A percentile compares a stretch with the other conserved stretches of the same genome.
Conservation (phyloP, 1,139 yeast species). For the Pichia kudriavzevii region DNA sequence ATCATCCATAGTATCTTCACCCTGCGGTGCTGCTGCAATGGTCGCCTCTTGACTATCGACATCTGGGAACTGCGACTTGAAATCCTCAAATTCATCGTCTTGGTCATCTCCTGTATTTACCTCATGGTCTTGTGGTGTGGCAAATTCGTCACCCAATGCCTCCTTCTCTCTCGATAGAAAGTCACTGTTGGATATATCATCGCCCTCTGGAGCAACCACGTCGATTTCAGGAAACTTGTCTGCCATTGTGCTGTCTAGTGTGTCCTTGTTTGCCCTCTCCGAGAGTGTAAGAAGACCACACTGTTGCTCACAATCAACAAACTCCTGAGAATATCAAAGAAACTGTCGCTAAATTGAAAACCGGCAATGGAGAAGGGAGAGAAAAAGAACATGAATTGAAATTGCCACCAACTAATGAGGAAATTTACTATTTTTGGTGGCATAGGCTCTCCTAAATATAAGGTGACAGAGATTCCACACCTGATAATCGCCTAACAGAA, state of each 20-base stretch:
- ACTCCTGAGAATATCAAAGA: too few relatives aligned
- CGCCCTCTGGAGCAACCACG: constrained; percentile 31
- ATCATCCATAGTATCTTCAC: constrained; percentile 16
- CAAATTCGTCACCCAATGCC: constrained; percentile 68
- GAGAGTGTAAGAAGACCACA: not conserved
- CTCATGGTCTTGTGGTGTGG: constrained; percentile 57
- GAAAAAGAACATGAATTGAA: too few relatives aligned
- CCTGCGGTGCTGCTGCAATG: too few relatives aligned
- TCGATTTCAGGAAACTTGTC: constrained; percentile 85
- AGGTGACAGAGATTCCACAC: too few relatives aligned
- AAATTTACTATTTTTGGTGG: too few relatives aligned
- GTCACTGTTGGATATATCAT: constrained; percentile 37
- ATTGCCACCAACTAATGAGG: too few relatives aligned
- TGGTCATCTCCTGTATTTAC: constrained; percentile 31
- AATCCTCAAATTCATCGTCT: constrained; percentile 54
- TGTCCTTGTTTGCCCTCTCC: not conserved
- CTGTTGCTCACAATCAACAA: too few relatives aligned
- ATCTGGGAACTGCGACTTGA: constrained; percentile 63
- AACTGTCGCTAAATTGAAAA: too few relatives aligned
- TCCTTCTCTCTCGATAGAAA: constrained; percentile 82
- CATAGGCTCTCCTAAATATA: too few relatives aligned
- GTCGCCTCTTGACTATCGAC: too few relatives aligned
- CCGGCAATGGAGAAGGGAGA: too few relatives aligned
- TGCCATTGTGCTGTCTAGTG: constrained; percentile 46
- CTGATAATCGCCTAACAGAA: not conserved